phyloP scores from a whole-genome alignment of 1,284 basidiomycete species.

The Cryptococcus sp. region DNA sequence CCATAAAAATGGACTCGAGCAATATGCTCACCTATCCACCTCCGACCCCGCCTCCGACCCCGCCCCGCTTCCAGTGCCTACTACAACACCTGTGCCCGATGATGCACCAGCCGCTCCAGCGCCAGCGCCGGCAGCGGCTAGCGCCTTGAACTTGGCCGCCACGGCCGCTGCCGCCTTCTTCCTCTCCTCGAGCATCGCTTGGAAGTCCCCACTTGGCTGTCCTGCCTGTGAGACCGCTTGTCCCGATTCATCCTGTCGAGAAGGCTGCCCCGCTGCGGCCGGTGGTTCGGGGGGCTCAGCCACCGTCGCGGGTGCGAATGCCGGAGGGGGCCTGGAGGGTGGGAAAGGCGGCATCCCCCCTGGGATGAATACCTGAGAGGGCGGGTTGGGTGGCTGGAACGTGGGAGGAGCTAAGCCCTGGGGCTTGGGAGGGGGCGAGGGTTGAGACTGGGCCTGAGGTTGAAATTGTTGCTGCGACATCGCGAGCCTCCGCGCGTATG shows the following conservation, averaged over 20 bases:
- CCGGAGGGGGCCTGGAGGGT: constrained; percentile 8
- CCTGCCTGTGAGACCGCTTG: too few species aligned
- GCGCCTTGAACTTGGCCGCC: constrained; percentile 52
- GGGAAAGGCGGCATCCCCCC: constrained; percentile 1
- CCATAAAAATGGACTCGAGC: too few species aligned
- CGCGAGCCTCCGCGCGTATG: constrained; percentile 38
- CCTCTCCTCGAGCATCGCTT: constrained; percentile 53
- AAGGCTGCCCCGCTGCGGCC: not conserved
- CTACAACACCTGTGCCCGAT: constrained; percentile 1
- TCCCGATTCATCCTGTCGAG: not conserved
- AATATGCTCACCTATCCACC: constrained; percentile 22
- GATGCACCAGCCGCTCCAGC: constrained; percentile 12
- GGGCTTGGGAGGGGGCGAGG: not conserved
- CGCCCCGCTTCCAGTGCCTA: not conserved
- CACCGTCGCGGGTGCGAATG: not conserved
- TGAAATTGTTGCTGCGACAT: constrained; percentile 24
- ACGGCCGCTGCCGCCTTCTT: constrained; percentile 75
- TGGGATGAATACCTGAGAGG: not conserved
- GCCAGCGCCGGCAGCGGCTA: constrained; percentile 15
- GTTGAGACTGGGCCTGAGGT: not conserved
- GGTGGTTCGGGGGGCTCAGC: constrained; percentile 6
- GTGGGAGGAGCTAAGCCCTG: constrained; percentile 5
- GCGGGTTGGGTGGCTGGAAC: not conserved
- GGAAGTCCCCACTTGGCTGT: constrained; percentile 15
- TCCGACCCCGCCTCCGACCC: not conserved